Evolutionary conservation across 495 filamentous ascomycete genomes (phyloP), one percentile per base, ranked within the genome.

Genomic region (Daldinia concentrica): DNA sequence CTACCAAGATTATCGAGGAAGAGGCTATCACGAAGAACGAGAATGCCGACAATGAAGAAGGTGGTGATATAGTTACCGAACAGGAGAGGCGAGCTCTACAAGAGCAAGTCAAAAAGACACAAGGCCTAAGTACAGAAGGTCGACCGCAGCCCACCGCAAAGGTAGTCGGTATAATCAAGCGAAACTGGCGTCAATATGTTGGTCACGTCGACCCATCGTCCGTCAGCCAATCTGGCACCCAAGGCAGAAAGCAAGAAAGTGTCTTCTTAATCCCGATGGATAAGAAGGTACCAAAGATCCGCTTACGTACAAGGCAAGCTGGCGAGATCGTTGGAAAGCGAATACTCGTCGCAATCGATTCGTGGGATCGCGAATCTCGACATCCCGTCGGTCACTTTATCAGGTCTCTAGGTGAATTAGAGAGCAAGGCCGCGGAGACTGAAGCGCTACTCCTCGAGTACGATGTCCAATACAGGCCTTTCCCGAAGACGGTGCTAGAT

Each of bases 251-350:
- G 64, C 95, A 97, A 73, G 93, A 98, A 77, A 95, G 86, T 26
- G 92, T 99, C 11, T 98, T 99, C 76, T 84, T 99, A 4, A 86
- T 98, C 36, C 94, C 96, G 2, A 98, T 99, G 96, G 94, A 98
- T 79, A 98, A 96, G 81, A 88, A 92, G 58, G 91, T 99, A 27
- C 95, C 95, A 0, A 99, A 98, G 81, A 98, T 99, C 68, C 88
- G 94, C 64, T 83, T 99, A 51, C 90, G 93, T 26, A 98, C 95
- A 22, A 86, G 95, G 30, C 96, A 98, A 79, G 95, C 93, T 39
- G 86, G 87, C 8, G 93, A 95, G 71, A 84, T 99, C 2, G 74
- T 98, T 8, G 95, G 96, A 8, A 94, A 97, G 82, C 88, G 96
- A 50, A 91, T 99, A 65, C 83, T 99, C n/a, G 93, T 97, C 57